Base-by-base conservation (phyloP, 148 eudicot species). In the Beta vulgaris region DNA sequence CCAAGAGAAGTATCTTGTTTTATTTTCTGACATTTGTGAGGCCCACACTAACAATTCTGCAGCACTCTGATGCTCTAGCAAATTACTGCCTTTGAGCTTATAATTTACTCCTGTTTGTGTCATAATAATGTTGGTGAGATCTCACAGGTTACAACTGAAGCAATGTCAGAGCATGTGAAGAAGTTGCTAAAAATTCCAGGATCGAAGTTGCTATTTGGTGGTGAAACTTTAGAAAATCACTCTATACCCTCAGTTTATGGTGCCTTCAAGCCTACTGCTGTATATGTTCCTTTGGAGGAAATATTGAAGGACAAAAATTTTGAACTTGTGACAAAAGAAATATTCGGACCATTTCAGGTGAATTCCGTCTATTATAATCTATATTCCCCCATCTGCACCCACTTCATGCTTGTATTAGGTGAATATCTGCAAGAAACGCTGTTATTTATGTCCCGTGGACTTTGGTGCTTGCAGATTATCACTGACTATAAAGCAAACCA, bases 271-370 rank as follows among this genome's bases (percentile, higher is more conserved):
- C 98, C 99, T 35, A 95, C 98, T 76, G 97, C 99, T 36, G 84
- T 95, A 15, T 95, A 86, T 81, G 84, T 95, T 78, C 98, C 99
- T 7, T 83, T 95, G 25, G 97, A 90, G 73, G 97, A 92, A 85
- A 89, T 95, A 49, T 81, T 95, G 49, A 92, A 95, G 83, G 93
- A 85, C 21, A 67, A 78, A 42, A 92, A 89, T 73, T 95, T 85
- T 74, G 89, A 90, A 66, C 92, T 95, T 3, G 94, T 92, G 32
- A 95, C 92, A 4, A 87, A 40, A 84, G 99, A 95, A 73, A 90
- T 95, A 64, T 95, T 92, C 64, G 99, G 96, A 74, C 98, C 98
- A 40, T 91, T 95, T 87, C 98, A 94, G 91, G 98, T 90, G 80
- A 72, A 77, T 71, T 40, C 12, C 36, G n/a, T 68, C n/a, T n/a